Evolutionary conservation across 148 eudicot species (phyloP), one percentile per base, ranked within the genome.

Genomic region (Rhododendron henanense): DNA sequence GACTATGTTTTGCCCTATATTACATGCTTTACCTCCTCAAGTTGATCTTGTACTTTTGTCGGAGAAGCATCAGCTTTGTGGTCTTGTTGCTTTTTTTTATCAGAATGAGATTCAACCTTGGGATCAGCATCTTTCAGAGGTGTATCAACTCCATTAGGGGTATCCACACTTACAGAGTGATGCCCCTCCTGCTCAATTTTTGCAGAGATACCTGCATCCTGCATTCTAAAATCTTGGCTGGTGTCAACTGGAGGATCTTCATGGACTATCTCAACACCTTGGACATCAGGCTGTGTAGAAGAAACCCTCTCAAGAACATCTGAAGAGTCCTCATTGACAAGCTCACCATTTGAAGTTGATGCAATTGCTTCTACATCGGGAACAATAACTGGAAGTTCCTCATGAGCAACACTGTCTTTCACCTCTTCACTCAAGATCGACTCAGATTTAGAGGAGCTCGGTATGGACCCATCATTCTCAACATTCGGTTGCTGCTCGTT

Each of bases 11-110:
- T 82, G 78, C 75, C 79, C 51, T 37, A 76, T 84, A 13, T 44
- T 67, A 87, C 69, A 81, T 80, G 91, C 83, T 87, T 90, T 94
- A 97, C 99, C 99, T 97, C 99, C 83, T 95, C 96, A 87, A 97
- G 95, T 87, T 95, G 96, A 81, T 95, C 98, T 90, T 95, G 91
- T 74, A 94, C 95, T 92, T 90, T 94, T 23, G 83, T 86, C 21
- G 89, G 82, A 80, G 90, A 88, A 48, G 82, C 45, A 77, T 83
- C 90, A 77, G 85, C 75, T 87, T 90, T 89, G 75, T 84, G 86
- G 23, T 86, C 90, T 79, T 89, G 92, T 37, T 67, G 88, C 71
- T 88, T 88, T 85, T 86, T 79, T 76, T 82, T 55, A 86, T 37
- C 87, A 39, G 88, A 76, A 82, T 82, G 84, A 89, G 90, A 86